These are phyloP conservation scores for Debaryomycetaceae sp. DNA, from an alignment of 1,139 yeast species.

Conservation along the genomic window DNA sequence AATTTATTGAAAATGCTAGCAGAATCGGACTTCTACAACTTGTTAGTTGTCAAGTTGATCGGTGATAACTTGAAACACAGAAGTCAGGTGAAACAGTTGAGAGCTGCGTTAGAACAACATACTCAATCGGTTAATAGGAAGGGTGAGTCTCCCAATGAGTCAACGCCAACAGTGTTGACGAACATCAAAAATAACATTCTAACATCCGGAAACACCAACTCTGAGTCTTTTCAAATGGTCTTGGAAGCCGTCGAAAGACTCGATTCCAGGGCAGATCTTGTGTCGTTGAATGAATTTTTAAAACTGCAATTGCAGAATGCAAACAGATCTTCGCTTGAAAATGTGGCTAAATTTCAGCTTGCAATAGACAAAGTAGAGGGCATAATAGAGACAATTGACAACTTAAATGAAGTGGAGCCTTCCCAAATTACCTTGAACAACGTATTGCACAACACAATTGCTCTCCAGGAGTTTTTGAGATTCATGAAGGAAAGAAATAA, in stretches of 20 bases:
- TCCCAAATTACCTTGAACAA: slow-evolving; percentile 9
- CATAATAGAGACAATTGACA: neutral
- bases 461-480: slow-evolving; percentile 49
- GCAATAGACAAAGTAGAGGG: neutral
- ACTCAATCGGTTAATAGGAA: slow-evolving; percentile 23
- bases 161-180: neutral
- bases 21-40: slow-evolving; percentile 79
- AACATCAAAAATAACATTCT: slow-evolving; percentile 10
- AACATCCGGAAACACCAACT: slow-evolving; percentile 23
- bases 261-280: slow-evolving; percentile 18
- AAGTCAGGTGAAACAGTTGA: slow-evolving; percentile 67
- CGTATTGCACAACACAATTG: slow-evolving; percentile 37
- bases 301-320: slow-evolving; percentile 14
- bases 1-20: slow-evolving; percentile 53
- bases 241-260: slow-evolving; percentile 22
- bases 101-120: slow-evolving; percentile 70
- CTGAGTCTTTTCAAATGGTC: slow-evolving; percentile 40
- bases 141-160: neutral
- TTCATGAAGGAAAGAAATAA: slow-evolving; percentile 52
- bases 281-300: slow-evolving; percentile 17
- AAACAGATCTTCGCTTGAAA: neutral
- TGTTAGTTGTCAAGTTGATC: slow-evolving; percentile 54
- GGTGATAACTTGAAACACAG: slow-evolving; percentile 71
- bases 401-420: neutral
- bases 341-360: neutral